Percentiles rank a stretch among this genome's conserved stretches.
These are phyloP conservation scores for Myriosclerotinia duriaeana DNA, from an alignment of 2,329 filamentous ascomycete species.

Conservation along the genomic window DNA sequence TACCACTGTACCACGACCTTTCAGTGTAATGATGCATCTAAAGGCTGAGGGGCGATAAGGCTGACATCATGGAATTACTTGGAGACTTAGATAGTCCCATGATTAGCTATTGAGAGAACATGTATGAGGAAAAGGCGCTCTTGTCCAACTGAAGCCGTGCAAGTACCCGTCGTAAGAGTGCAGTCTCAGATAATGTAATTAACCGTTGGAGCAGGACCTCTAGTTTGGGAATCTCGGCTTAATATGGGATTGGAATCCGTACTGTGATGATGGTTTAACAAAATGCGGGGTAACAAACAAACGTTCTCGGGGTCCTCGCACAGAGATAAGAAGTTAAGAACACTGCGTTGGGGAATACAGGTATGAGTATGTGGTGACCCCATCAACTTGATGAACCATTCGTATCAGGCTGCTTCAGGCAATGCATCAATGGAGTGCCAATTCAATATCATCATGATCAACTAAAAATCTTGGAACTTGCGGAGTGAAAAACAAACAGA, in stretches of 20 bases:
- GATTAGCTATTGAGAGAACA: neutral
- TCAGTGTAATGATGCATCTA: neutral
- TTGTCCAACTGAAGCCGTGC: conserved; percentile 3
- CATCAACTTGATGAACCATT: conserved; percentile 11
- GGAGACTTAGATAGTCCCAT: conserved; percentile 7
- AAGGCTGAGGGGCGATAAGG: conserved; percentile 9
- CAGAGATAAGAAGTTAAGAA: conserved; percentile 2
- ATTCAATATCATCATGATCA: neutral
- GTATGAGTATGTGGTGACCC: neutral
- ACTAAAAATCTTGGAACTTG: conserved; percentile 7
- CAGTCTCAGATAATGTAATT: conserved; percentile 4
- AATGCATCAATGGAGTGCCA: neutral
- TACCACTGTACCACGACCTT: neutral
- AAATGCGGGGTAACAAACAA: conserved; percentile 14
- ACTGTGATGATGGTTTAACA: conserved; percentile 12
- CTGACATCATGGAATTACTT: neutral
- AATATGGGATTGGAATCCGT: neutral
- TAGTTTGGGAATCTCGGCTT: neutral
- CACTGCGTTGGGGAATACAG: neutral
- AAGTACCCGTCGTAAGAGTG: conserved; percentile 1
- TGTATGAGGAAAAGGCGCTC: neutral
- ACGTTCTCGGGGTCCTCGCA: conserved; percentile 17
- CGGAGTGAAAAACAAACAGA: conserved; percentile 1
- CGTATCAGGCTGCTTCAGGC: neutral
- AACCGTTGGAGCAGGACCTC: neutral